Evolutionary conservation across 345 rosid genomes (phyloP).

Genomic region (Populus tremula): DNA sequence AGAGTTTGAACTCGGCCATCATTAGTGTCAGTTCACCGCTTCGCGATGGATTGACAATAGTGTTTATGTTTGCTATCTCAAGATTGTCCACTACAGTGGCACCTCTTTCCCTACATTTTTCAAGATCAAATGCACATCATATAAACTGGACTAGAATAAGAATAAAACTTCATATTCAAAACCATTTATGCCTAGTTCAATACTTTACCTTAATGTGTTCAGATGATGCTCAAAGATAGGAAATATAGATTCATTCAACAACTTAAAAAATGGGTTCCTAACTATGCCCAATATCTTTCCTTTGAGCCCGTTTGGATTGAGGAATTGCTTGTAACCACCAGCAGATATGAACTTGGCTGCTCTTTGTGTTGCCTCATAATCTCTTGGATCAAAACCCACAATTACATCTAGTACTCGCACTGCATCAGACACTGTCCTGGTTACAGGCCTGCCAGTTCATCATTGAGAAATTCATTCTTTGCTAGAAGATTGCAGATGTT

Average conservation of each 20-base stretch:
- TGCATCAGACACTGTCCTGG: constrained; percentile 47
- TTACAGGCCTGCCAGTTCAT: constrained; percentile 37
- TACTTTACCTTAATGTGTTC: constrained; percentile 41
- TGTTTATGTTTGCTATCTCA: constrained; percentile 34
- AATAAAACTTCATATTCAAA: not conserved
- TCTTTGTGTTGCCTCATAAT: constrained; percentile 37
- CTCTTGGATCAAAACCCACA: constrained; percentile 35
- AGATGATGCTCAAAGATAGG: constrained; percentile 43
- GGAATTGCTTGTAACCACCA: constrained; percentile 57
- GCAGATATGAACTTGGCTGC: constrained; percentile 45
- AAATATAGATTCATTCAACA: not conserved
- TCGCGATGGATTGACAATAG: not conserved
- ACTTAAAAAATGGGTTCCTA: constrained; percentile 30
- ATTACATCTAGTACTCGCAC: constrained; percentile 42
- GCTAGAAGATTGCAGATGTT: not conserved
- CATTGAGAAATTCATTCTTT: not conserved
- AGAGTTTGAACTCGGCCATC: constrained; percentile 53
- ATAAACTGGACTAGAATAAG: too few species aligned
- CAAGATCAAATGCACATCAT: not conserved
- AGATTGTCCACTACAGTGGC: constrained; percentile 48
- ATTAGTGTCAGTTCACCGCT: constrained; percentile 43
- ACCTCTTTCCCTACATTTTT: constrained; percentile 39
- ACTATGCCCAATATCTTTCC: constrained; percentile 61
- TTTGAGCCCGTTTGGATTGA: constrained; percentile 41
- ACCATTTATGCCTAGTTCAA: not conserved